Evolutionary conservation across 169 alveolate species (phyloP).

Genomic region (Sarcocystis neurona): DNA sequence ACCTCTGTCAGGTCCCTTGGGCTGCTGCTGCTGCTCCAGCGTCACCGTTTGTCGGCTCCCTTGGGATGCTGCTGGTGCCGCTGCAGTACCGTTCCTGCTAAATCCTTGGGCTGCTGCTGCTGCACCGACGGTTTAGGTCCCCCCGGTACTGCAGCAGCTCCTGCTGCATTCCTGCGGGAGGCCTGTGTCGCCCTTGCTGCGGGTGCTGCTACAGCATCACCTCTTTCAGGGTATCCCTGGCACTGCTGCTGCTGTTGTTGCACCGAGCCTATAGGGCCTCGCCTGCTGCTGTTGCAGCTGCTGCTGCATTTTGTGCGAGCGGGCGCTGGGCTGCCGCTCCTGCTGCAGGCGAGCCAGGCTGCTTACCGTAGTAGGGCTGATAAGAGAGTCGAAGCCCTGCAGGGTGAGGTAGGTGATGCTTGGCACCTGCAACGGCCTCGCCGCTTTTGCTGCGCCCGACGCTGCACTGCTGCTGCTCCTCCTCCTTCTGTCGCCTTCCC

Average conservation of each 20-base stretch:
- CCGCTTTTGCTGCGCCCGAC: constrained; percentile 5
- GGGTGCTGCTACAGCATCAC: too few species aligned
- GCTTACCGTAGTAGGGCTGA: constrained; percentile 55
- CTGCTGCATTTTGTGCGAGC: not conserved
- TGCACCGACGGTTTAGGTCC: too few species aligned
- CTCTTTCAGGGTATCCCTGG: not conserved
- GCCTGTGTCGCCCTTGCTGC: too few species aligned
- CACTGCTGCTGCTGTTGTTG: not conserved
- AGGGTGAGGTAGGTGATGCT: constrained; percentile 50
- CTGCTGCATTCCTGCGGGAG: too few species aligned
- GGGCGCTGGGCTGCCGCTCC: not conserved
- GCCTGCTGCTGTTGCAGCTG: not conserved
- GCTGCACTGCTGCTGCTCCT: not conserved
- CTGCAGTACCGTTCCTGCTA: too few species aligned
- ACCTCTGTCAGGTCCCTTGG: too few species aligned
- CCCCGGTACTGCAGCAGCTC: too few species aligned
- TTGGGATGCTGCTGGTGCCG: too few species aligned
- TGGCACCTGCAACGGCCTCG: not conserved
- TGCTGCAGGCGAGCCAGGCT: not conserved
- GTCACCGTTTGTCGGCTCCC: too few species aligned
- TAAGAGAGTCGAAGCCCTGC: constrained; percentile 47
- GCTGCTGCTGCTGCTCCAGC: too few species aligned
- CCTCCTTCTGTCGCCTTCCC: not conserved
- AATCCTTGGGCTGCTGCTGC: too few species aligned
- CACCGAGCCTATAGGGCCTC: not conserved